Evolutionary conservation across 2,329 filamentous ascomycete species (phyloP), one percentile per base, ranked within the genome.

Genomic region (Teratosphaeria gauchensis): DNA sequence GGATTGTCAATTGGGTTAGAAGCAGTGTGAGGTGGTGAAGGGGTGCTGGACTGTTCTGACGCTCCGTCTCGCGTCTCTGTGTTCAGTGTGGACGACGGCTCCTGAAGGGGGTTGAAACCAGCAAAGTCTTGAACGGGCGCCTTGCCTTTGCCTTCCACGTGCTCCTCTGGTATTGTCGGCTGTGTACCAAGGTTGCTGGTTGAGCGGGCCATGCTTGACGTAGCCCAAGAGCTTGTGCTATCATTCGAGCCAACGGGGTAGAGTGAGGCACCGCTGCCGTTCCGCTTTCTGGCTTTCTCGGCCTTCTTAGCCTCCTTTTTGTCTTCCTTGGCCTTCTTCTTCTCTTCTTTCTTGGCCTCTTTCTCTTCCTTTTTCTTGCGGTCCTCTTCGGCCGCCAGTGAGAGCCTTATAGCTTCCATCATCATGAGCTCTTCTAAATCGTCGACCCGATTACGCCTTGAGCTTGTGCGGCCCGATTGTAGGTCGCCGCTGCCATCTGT

Each of bases 351-450:
- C 30, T 81, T 82, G 0, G 82, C 81, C 59, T 90, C 89, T 70
- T 92, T 92, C 55, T 94, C 89, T 54, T 88, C 86, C 68, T 90
- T 94, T 53, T 83, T 87, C 65, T 90, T 88, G n/a, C 92, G 83
- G 51, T 97, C 92, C 68, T 97, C 92, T 71, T 99, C 94, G 1
- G 90, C 87, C 0, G 88, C 91, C n/a, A 99, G 78, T 54, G 91
- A 96, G 32, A 96, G 74, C 46, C 94, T 82, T 54, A 99, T 95
- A 0, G 94, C 94, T 72, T 99, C 94, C 80, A 94, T 90, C 79
- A 97, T 91, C 94, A 99, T 99, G 78, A 99, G 89, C 54, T 96
- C 92, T 71, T 99, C 94, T 0, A 97, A 80, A 65, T 97, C 92
- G 24, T 95, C 90, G 70, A 95, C 84, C 32, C 90, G 81, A 58